phyloP scores from a whole-genome alignment of 2,329 filamentous ascomycete species.

The Paramyrothecium sp. region DNA sequence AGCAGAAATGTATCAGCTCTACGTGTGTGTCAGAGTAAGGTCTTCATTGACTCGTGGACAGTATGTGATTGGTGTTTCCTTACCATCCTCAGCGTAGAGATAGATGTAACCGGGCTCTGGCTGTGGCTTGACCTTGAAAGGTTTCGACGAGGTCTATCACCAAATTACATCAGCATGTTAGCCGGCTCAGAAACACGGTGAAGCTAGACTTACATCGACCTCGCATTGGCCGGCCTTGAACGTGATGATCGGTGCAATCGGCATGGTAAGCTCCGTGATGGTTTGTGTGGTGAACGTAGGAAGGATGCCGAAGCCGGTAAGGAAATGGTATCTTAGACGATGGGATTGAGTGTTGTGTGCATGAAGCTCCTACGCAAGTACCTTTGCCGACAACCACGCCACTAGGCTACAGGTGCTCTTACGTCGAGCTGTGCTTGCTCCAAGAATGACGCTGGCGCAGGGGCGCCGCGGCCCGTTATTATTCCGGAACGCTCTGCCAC shows the following conservation, averaged over 20 bases:
- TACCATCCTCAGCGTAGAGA: conserved; percentile 88
- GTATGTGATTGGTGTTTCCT: conserved; percentile 3
- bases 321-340: conserved; percentile 7
- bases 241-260: conserved; percentile 81
- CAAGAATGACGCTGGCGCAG: background rate
- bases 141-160: conserved; percentile 47
- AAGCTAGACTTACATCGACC: conserved; percentile 62
- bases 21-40: conserved; percentile 4
- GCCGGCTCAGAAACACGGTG: conserved; percentile 4
- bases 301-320: background rate
- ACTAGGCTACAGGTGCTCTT: conserved; percentile 37
- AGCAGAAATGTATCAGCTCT: conserved; percentile 96
- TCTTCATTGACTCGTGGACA: too few relatives aligned
- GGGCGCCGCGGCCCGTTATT: conserved; percentile 6
- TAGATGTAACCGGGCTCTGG: conserved; percentile 83
- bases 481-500: conserved; percentile 8
- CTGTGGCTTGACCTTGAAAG: conserved; percentile 71
- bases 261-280: conserved; percentile 54
- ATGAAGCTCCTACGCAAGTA: conserved; percentile 6
- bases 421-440: conserved; percentile 26
- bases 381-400: background rate
- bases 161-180: conserved; percentile 17
- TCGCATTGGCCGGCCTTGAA: conserved; percentile 96
- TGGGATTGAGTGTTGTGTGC: conserved; percentile 3
- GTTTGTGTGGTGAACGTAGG: background rate